A percentile compares a stretch with the other conserved stretches of the same genome.
These are phyloP conservation scores for Kluyveromyces sp. DNA, from an alignment of 1,139 yeast genomes.

Conservation along the genomic window DNA sequence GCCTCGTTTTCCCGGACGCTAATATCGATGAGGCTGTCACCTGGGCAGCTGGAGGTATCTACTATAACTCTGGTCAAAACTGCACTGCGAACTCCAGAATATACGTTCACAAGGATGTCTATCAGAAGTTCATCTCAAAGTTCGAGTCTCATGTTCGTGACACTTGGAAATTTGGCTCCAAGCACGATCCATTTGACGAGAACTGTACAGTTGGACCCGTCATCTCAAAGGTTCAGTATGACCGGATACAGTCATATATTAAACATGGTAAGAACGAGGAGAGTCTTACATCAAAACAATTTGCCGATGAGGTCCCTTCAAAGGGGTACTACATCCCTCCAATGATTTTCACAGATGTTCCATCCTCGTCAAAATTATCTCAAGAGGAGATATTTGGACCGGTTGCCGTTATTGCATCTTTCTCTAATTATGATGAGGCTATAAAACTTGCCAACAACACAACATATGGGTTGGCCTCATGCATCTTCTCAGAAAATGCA, in stretches of 20 bases:
- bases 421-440: constrained; percentile 66
- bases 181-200: constrained; percentile 41
- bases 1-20: constrained; percentile 64
- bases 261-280: constrained; percentile 61
- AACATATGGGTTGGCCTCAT: constrained; percentile 72
- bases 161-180: constrained; percentile 48
- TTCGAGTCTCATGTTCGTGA: constrained; percentile 43
- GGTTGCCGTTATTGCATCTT: constrained; percentile 71
- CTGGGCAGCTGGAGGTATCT: constrained; percentile 80
- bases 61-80: constrained; percentile 82
- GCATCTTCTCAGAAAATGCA: constrained; percentile 64
- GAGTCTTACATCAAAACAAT: constrained; percentile 40
- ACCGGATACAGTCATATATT: constrained; percentile 49
- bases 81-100: constrained; percentile 87
- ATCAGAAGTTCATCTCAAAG: constrained; percentile 50
- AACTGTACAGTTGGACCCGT: constrained; percentile 71
- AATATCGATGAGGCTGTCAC: constrained; percentile 75
- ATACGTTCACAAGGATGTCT: constrained; percentile 61
- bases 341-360: constrained; percentile 59
- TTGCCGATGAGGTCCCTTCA: constrained; percentile 43
- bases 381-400: constrained; percentile 86
- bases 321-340: constrained; percentile 60
- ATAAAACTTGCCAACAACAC: constrained; percentile 65
- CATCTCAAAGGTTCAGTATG: constrained; percentile 56
- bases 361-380: constrained; percentile 50